These are phyloP conservation scores for Ramaria sp. DNA, from an alignment of 768 basidiomycete species.

Conservation along the genomic window DNA sequence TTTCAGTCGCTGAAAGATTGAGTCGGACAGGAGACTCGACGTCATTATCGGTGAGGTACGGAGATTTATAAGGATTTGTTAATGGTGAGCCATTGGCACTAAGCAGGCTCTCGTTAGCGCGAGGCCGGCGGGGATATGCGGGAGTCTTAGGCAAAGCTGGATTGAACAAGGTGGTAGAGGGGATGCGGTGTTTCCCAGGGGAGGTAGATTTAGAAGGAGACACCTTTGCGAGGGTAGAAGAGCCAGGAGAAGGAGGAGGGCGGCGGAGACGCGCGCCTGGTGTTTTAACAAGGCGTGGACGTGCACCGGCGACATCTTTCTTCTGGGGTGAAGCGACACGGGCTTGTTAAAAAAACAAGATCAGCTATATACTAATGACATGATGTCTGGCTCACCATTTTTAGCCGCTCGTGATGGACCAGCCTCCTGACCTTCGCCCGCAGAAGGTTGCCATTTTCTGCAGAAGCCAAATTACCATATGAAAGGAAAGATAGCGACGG, in stretches of 20 bases:
- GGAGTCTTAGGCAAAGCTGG: conserved; percentile 52
- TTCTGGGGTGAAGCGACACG: conserved; percentile 43
- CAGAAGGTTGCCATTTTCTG: conserved; percentile 39
- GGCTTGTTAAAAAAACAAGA: conserved; percentile 21
- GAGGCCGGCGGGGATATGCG: conserved; percentile 51
- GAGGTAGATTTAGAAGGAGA: conserved; percentile 16
- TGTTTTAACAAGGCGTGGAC: conserved; percentile 29
- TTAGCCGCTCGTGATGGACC: conserved; percentile 41
- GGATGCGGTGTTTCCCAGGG: conserved; percentile 25
- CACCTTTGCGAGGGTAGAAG: conserved; percentile 17
- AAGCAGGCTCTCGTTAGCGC: conserved; percentile 67
- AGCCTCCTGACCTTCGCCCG: conserved; percentile 41
- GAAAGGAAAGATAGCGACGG: too few species aligned
- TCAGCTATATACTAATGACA: background rate
- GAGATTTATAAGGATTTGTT: conserved; percentile 65
- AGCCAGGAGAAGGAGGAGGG: conserved; percentile 27
- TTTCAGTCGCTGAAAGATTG: conserved; percentile 16
- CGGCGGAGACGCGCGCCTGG: conserved; percentile 29
- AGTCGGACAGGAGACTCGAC: conserved; percentile 16
- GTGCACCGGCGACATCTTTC: conserved; percentile 37
- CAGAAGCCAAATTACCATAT: background rate
- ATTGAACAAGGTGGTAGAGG: conserved; percentile 62
- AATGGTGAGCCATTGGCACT: conserved; percentile 78
- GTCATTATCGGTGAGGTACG: conserved; percentile 24
- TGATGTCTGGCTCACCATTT: conserved; percentile 32